Evolutionary conservation across 2,329 filamentous ascomycete genomes (phyloP).

Genomic region (Dothistroma septosporum): DNA sequence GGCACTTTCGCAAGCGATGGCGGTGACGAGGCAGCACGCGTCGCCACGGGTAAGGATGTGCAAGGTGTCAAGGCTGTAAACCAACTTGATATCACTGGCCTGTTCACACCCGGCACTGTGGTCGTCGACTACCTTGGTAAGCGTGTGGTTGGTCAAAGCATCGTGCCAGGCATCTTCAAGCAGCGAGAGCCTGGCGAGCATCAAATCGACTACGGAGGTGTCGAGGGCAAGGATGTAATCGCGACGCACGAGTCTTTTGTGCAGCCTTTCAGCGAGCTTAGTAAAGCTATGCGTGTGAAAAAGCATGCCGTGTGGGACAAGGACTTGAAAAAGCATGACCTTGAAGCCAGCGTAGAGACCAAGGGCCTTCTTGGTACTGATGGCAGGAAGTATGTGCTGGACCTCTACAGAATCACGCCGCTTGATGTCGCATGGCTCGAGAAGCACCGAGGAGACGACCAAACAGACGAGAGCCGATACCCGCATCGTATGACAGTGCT

Average conservation of each 20-base stretch:
- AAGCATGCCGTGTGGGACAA: conserved; percentile 98
- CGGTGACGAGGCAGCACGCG: conserved; percentile 90
- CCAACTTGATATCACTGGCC: conserved; percentile 88
- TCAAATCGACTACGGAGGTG: conserved; percentile 97
- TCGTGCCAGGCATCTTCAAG: conserved; percentile 98
- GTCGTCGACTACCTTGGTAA: conserved; percentile 97
- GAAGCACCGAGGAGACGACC: conserved; percentile 57
- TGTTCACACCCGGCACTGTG: conserved; percentile 93
- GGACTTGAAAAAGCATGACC: conserved; percentile 79
- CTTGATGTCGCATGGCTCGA: conserved; percentile 90
- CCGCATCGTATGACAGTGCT: conserved; percentile 96
- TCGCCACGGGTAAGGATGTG: conserved; percentile 95
- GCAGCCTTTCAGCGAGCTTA: conserved; percentile 81
- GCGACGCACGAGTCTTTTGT: conserved; percentile 85
- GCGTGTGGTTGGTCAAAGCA: conserved; percentile 94
- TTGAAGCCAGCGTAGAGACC: conserved; percentile 94
- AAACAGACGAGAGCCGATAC: conserved; percentile 58
- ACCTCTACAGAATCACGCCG: conserved; percentile 90
- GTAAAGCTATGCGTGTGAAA: conserved; percentile 85
- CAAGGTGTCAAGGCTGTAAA: conserved; percentile 92
- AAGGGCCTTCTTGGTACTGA: conserved; percentile 97
- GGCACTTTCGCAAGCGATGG: conserved; percentile 96
- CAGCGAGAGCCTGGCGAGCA: conserved; percentile 96
- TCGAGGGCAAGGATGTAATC: conserved; percentile 93
- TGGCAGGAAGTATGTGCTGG: conserved; percentile 93